Evolutionary conservation across 352 stramenopile genomes (phyloP), one percentile per base, ranked within the genome.

Genomic region (Globisporangium acanthophoron): DNA sequence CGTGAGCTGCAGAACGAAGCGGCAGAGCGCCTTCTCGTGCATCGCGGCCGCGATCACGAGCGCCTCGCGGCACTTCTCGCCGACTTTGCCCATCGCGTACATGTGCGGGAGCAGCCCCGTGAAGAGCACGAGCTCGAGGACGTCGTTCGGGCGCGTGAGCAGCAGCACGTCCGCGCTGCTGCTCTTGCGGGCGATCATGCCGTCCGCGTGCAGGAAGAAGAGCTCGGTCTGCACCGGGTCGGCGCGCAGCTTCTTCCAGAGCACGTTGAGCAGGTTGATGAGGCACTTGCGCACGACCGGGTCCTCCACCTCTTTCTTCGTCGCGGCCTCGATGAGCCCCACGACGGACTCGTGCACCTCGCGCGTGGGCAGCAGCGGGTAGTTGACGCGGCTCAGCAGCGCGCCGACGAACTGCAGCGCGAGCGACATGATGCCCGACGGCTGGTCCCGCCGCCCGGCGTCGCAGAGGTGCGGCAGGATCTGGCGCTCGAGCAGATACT

Each of bases 201-300:
- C 55, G 52, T 90, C 79, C 6, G 79, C 80, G 43, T 90, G 76
- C 16, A 88, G 62, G 50, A 95, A 93, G 61, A 95, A 95, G 59
- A 95, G 91, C 54, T 95, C 85, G 18, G 81, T 93, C 70, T 95
- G 85, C 40, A 93, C 84, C 4, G 83, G 85, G 47, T 95, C 82
- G 40, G 74, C 73, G 18, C 80, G 81, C 58, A 95, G 67, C 47
- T 95, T 95, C 63, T 92, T 91, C 85, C 85, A 95, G 13, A 95
- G 52, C 8, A 85, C 73, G 56, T 95, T 90, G 20, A 95, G 76
- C 54, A 92, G 61, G 31, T 62, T 88, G 63, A 95, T 80, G 27
- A 95, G 70, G 49, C 85, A 90, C 63, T 95, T 93, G 55, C 83
- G 80, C 18, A 91, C 82, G n/a, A 89, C 71, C 1, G 80, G 73